Evolutionary conservation across 2,329 filamentous ascomycete genomes (phyloP).

Genomic region (Leptographium lundbergii): DNA sequence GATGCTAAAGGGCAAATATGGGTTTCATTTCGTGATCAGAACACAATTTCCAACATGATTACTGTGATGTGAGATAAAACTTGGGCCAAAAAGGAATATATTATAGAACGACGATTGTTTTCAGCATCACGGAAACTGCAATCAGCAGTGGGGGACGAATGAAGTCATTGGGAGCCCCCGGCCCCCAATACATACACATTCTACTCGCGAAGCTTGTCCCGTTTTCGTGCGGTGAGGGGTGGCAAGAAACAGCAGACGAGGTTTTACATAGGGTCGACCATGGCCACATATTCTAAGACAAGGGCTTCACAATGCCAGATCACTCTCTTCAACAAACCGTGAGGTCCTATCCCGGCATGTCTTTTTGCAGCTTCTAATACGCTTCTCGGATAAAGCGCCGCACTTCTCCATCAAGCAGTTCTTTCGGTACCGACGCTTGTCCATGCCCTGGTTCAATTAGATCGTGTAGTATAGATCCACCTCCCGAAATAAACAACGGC

Average conservation of each 20-base stretch:
- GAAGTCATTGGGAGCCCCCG: not conserved
- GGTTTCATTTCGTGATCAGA: not conserved
- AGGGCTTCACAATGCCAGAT: too few relatives aligned
- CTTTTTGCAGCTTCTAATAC: not conserved
- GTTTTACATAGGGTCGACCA: too few relatives aligned
- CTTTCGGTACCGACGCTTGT: constrained; percentile 1
- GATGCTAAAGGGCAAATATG: not conserved
- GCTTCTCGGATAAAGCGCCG: not conserved
- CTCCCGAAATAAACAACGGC: too few relatives aligned
- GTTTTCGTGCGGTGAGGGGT: not conserved
- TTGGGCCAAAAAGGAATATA: not conserved
- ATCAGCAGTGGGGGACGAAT: not conserved
- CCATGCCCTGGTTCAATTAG: not conserved
- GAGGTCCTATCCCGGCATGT: not conserved
- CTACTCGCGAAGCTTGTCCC: not conserved
- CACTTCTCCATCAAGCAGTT: constrained; percentile 1
- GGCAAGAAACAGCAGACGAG: not conserved
- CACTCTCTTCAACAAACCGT: too few relatives aligned
- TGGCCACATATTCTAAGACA: too few relatives aligned
- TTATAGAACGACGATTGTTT: too few relatives aligned
- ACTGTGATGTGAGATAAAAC: not conserved
- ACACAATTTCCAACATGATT: not conserved
- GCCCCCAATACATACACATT: not conserved
- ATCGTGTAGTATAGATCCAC: too few relatives aligned
- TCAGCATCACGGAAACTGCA: not conserved